A percentile compares a stretch with the other conserved stretches of the same genome.
Evolutionary conservation across 176 grass and related monocot species (phyloP).

Genomic region (Phoenix roebelenii): DNA sequence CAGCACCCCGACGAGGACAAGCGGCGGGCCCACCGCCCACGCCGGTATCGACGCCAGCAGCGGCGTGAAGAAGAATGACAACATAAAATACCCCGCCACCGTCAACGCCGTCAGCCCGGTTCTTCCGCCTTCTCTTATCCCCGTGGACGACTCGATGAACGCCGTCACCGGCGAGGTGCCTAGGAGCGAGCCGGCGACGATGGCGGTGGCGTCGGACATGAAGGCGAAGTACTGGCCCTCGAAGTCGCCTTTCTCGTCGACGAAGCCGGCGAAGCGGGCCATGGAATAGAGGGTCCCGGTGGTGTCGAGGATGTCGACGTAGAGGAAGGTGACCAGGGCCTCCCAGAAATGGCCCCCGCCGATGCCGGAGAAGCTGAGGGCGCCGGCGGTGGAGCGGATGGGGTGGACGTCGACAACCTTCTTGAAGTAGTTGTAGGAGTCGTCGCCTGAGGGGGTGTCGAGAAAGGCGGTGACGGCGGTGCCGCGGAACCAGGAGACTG

Average conservation of each 20-base stretch:
- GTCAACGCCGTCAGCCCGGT: conserved; percentile 7
- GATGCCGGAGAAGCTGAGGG: conserved; percentile 5
- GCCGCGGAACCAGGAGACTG: conserved; percentile 8
- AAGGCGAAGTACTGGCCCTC: conserved; percentile 13
- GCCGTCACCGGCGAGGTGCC: conserved; percentile 13
- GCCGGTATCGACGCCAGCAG: conserved; percentile 2
- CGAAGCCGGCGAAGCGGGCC: conserved; percentile 6
- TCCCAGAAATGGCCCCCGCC: conserved; percentile 4
- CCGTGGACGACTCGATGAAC: conserved; percentile 8
- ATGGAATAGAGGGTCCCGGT: conserved; percentile 6
- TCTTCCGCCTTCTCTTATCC: conserved; percentile 9
- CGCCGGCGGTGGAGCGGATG: neutral
- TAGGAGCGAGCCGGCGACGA: conserved; percentile 2
- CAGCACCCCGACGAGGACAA: neutral
- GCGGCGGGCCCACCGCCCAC: neutral
- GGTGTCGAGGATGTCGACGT: conserved; percentile 8
- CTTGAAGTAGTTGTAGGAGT: conserved; percentile 6
- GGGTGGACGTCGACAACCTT: neutral
- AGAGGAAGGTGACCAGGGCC: conserved; percentile 5
- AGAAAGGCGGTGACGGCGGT: conserved; percentile 4
- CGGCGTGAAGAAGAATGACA: conserved; percentile 4
- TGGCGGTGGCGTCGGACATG: conserved; percentile 2
- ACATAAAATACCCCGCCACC: neutral
- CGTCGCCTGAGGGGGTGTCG: neutral
- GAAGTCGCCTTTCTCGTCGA: conserved; percentile 3